Evolutionary conservation across 2,329 filamentous ascomycete species (phyloP).

Genomic region (Apiospora sp.): DNA sequence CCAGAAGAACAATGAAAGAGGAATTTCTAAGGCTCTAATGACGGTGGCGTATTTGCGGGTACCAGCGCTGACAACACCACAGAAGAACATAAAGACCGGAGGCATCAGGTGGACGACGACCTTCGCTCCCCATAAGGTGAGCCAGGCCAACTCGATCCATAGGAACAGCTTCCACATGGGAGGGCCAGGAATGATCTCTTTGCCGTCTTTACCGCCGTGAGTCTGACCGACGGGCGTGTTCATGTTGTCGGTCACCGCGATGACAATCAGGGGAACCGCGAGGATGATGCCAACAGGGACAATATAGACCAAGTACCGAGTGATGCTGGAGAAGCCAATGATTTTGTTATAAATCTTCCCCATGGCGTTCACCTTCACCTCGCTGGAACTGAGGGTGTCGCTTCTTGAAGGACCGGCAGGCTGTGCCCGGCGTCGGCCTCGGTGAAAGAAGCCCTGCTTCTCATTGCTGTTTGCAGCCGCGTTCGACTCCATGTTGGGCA

Average conservation of each 20-base stretch:
- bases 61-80: conserved; percentile 73
- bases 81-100: conserved; percentile 71
- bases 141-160: conserved; percentile 75
- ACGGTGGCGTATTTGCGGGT: conserved; percentile 76
- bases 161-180: conserved; percentile 69
- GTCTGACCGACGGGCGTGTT: conserved; percentile 48
- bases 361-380: conserved; percentile 68
- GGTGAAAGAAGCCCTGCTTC: conserved; percentile 55
- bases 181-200: conserved; percentile 47
- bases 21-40: conserved; percentile 69
- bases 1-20: conserved; percentile 75
- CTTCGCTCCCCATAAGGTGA: conserved; percentile 73
- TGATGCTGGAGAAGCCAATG: conserved; percentile 68
- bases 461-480: conserved; percentile 48
- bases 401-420: conserved; percentile 49
- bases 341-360: conserved; percentile 72
- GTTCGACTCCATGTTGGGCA: conserved; percentile 42
- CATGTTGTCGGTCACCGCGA: conserved; percentile 53
- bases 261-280: conserved; percentile 67
- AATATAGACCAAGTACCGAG: conserved; percentile 73
- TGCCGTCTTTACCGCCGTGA: conserved; percentile 32
- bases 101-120: conserved; percentile 68
- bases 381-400: conserved; percentile 57
- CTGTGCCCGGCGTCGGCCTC: conserved; percentile 58
- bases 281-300: conserved; percentile 68